Percentiles rank a stretch among this genome's conserved stretches.
Evolutionary conservation across 2,329 filamentous ascomycete species (phyloP).

Genomic region (Metarhizium humberi): DNA sequence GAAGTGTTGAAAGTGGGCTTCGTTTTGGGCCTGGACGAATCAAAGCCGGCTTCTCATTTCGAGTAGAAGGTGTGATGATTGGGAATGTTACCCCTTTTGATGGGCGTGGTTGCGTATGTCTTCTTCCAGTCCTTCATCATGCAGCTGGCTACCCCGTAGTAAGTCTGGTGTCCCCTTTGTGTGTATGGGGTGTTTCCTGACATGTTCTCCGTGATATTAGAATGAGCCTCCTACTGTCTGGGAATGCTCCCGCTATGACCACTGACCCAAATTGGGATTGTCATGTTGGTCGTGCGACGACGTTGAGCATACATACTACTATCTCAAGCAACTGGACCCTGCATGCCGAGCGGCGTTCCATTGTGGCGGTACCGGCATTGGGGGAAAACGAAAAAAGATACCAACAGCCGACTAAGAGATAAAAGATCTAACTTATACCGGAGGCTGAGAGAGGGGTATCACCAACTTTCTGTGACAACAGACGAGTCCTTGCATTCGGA

Average conservation of each 20-base stretch:
- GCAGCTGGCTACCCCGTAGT: background rate
- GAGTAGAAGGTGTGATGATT: background rate
- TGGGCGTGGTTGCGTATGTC: background rate
- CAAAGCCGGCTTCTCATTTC: background rate
- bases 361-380: background rate
- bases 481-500: background rate
- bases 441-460: background rate
- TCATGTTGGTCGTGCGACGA: background rate
- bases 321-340: background rate
- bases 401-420: background rate
- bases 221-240: background rate
- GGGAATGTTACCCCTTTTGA: background rate
- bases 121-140: background rate
- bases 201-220: background rate
- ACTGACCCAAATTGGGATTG: background rate
- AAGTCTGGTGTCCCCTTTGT: constrained; percentile 1
- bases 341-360: background rate
- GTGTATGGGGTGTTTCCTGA: background rate
- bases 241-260: background rate
- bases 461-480: background rate
- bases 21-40: background rate
- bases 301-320: background rate
- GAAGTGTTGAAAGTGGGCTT: background rate
- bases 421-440: background rate
- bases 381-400: background rate